Conservation (phyloP, 345 rosid genomes). For the Eucalyptus cloeziana region DNA sequence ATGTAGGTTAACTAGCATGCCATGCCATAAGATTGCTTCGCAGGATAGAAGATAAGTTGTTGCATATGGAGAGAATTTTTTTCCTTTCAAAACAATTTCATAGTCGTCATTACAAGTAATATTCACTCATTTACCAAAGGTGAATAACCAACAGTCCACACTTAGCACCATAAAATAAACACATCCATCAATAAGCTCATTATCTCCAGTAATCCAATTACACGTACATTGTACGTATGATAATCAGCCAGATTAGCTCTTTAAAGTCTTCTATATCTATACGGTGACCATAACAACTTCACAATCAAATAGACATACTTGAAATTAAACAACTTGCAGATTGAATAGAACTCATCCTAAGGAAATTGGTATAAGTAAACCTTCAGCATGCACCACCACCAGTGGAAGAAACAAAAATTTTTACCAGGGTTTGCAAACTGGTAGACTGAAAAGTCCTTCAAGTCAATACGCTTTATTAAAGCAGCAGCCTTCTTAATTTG, state of each 20-base stretch:
- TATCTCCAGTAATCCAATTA: background rate
- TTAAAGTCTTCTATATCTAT: background rate
- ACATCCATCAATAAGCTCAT: background rate
- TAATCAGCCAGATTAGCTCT: background rate
- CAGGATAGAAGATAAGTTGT: background rate
- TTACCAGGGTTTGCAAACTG: slow-evolving; percentile 86
- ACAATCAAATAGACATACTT: background rate
- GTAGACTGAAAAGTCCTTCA: slow-evolving; percentile 68
- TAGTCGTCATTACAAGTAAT: background rate
- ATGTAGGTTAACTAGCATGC: background rate
- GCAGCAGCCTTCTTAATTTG: slow-evolving; percentile 64
- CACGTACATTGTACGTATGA: background rate
- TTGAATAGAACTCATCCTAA: background rate
- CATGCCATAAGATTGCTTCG: background rate
- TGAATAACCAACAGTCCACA: background rate
- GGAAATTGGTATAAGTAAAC: background rate
- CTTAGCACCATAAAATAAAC: background rate
- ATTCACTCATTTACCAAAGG: background rate
- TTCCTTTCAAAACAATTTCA: background rate
- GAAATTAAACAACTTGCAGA: background rate
- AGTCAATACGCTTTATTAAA: slow-evolving; percentile 63
- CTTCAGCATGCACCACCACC: background rate
- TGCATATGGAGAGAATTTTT: background rate
- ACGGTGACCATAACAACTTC: background rate
- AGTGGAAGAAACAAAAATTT: background rate